A percentile compares a stretch with the other conserved stretches of the same genome.
These are phyloP conservation scores for Monosporozyma yasuniensis DNA, from an alignment of 805 yeast species.

Conservation along the genomic window DNA sequence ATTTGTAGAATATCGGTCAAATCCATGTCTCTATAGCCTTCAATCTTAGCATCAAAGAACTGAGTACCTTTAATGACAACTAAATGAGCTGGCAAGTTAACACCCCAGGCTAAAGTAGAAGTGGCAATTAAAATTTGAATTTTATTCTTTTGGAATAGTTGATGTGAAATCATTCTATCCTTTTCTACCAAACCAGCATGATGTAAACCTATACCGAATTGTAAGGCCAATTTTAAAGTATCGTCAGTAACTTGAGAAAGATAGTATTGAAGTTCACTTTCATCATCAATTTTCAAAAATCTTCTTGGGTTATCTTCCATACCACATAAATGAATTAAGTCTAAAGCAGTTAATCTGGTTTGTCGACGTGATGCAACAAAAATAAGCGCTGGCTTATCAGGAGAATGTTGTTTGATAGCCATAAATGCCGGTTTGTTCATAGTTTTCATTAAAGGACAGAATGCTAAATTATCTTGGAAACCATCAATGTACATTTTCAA, in stretches of 20 bases:
- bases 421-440: slow-evolving; percentile 72
- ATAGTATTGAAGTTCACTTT: slow-evolving; percentile 65
- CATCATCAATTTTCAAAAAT: slow-evolving; percentile 65
- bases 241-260: slow-evolving; percentile 88
- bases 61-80: slow-evolving; percentile 96
- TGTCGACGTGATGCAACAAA: slow-evolving; percentile 95
- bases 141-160: slow-evolving; percentile 72
- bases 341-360: slow-evolving; percentile 75
- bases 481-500: slow-evolving; percentile 83
- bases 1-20: slow-evolving; percentile 94
- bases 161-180: slow-evolving; percentile 83
- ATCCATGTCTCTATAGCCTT: slow-evolving; percentile 90
- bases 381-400: slow-evolving; percentile 88
- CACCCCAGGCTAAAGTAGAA: slow-evolving; percentile 99
- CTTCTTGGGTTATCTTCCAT: slow-evolving; percentile 47
- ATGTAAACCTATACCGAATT: slow-evolving; percentile 82
- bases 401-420: slow-evolving; percentile 89
- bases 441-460: slow-evolving; percentile 65
- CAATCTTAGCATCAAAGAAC: slow-evolving; percentile 85
- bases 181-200: slow-evolving; percentile 93
- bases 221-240: slow-evolving; percentile 63
- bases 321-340: slow-evolving; percentile 62
- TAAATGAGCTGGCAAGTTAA: slow-evolving; percentile 96
- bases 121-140: slow-evolving; percentile 90
- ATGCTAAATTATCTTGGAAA: slow-evolving; percentile 70